Percentiles rank a stretch among this genome's conserved stretches.
Evolutionary conservation across 2,329 filamentous ascomycete genomes (phyloP).

Genomic region (Cladosporium cucumerinum): DNA sequence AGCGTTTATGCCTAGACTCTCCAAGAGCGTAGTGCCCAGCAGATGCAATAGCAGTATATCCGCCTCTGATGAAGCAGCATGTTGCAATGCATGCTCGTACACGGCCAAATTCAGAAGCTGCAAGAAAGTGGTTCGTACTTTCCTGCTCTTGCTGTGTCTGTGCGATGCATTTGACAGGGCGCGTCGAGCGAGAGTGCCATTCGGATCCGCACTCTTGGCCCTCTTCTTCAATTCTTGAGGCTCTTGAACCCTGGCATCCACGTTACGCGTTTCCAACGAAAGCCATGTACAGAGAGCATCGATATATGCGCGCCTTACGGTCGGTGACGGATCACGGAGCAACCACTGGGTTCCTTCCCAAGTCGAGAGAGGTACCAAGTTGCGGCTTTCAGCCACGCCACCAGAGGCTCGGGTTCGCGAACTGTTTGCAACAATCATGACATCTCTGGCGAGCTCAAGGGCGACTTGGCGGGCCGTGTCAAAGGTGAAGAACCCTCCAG

Average conservation of each 20-base stretch:
- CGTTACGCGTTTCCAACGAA: conserved; percentile 31
- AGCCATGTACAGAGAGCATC: conserved; percentile 84
- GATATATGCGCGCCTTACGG: conserved; percentile 79
- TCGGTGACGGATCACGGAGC: conserved; percentile 71
- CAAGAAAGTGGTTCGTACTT: conserved; percentile 67
- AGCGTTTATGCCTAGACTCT: conserved; percentile 78
- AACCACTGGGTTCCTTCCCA: conserved; percentile 99
- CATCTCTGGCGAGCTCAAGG: conserved; percentile 75
- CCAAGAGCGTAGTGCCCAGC: conserved; percentile 69
- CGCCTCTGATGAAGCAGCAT: conserved; percentile 54
- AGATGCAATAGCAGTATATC: conserved; percentile 75
- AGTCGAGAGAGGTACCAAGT: conserved; percentile 68
- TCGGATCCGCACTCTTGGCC: conserved; percentile 36
- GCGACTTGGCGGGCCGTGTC: conserved; percentile 61
- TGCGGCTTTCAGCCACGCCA: conserved; percentile 51
- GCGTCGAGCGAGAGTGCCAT: conserved; percentile 50
- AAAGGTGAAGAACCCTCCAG: conserved; percentile 61
- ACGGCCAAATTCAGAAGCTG: conserved; percentile 78
- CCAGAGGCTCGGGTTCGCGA: conserved; percentile 19
- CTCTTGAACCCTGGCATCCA: conserved; percentile 28
- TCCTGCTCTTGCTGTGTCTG: conserved; percentile 45
- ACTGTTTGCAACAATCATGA: conserved; percentile 74
- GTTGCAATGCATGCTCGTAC: conserved; percentile 83
- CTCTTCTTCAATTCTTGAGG: conserved; percentile 28
- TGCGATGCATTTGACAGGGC: conserved; percentile 69